Conservation (phyloP, 1,139 yeast species). For the Entelexis sorbosivorans region DNA sequence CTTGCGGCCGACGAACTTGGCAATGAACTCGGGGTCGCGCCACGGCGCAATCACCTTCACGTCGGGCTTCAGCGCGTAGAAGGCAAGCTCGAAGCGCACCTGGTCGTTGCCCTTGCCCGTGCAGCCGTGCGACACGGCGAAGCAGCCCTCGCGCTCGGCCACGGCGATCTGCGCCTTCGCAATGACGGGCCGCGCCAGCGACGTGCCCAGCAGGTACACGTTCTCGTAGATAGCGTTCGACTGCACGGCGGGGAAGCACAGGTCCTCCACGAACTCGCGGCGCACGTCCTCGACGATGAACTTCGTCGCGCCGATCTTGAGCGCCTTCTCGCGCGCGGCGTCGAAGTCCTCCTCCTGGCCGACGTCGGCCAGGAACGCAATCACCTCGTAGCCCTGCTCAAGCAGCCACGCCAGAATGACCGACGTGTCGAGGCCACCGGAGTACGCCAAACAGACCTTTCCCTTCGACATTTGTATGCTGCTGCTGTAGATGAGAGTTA, state of each 20-base stretch:
- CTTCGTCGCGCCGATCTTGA: constrained; percentile 93
- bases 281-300: constrained; percentile 90
- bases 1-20: constrained; percentile 95
- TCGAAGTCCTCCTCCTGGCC: constrained; percentile 99
- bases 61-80: constrained; percentile 96
- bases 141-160: constrained; percentile 95
- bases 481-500: neutral
- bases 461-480: constrained; percentile 94
- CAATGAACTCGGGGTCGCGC: constrained; percentile 92
- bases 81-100: constrained; percentile 91
- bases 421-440: constrained; percentile 98
- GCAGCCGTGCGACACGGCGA: constrained; percentile 97
- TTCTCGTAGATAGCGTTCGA: constrained; percentile 95
- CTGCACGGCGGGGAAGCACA: constrained; percentile 93
- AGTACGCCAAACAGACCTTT: constrained; percentile 96
- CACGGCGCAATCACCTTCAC: constrained; percentile 96
- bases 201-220: constrained; percentile 89
- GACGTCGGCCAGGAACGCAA: constrained; percentile 93
- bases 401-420: constrained; percentile 95
- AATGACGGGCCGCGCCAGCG: constrained; percentile 95
- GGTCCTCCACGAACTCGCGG: constrained; percentile 85
- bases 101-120: constrained; percentile 99
- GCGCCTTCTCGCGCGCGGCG: constrained; percentile 92
- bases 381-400: constrained; percentile 95
- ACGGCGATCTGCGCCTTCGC: constrained; percentile 96